Conservation (phyloP, 805 yeast genomes). For the Teunomyces cretensis region DNA sequence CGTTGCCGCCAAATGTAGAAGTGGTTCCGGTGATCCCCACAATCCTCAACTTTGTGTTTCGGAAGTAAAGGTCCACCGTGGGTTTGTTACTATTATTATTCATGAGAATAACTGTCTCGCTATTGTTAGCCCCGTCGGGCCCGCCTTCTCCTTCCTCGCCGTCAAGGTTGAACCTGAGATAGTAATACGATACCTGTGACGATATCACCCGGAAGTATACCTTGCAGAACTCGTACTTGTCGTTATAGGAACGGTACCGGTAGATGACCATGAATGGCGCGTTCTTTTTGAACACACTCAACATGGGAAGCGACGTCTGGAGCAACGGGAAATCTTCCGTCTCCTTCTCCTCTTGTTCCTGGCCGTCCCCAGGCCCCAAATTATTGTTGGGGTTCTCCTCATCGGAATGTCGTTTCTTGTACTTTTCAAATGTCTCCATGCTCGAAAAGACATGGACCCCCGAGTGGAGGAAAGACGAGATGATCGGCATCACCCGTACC, state of each 20-base stretch:
- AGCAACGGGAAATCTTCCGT: conserved; percentile 13
- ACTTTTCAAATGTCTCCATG: conserved; percentile 8
- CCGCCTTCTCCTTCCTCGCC: conserved; percentile 11
- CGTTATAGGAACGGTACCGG: conserved; percentile 9
- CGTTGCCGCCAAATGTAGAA: conserved; percentile 37
- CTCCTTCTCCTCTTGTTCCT: neutral
- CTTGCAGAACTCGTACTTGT: conserved; percentile 24
- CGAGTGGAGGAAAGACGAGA: conserved; percentile 19
- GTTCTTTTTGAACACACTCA: conserved; percentile 26
- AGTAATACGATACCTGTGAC: conserved; percentile 29
- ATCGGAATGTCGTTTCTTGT: conserved; percentile 5
- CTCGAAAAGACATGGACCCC: conserved; percentile 19
- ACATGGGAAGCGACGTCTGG: conserved; percentile 20
- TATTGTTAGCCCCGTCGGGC: conserved; percentile 4
- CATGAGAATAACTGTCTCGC: conserved; percentile 18
- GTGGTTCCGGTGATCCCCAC: conserved; percentile 33
- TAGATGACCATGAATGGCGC: conserved; percentile 29
- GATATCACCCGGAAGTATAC: conserved; percentile 29
- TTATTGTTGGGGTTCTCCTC: neutral
- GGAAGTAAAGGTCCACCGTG: conserved; percentile 26
- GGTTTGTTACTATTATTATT: conserved; percentile 32
- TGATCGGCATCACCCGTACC: conserved; percentile 16
- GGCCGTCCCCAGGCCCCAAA: neutral
- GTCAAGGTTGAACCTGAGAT: conserved; percentile 18
- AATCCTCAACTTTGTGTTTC: conserved; percentile 28